These are phyloP conservation scores for Microdochium trichocladiopsis DNA, from an alignment of 2,329 filamentous ascomycete genomes.

Conservation along the genomic window DNA sequence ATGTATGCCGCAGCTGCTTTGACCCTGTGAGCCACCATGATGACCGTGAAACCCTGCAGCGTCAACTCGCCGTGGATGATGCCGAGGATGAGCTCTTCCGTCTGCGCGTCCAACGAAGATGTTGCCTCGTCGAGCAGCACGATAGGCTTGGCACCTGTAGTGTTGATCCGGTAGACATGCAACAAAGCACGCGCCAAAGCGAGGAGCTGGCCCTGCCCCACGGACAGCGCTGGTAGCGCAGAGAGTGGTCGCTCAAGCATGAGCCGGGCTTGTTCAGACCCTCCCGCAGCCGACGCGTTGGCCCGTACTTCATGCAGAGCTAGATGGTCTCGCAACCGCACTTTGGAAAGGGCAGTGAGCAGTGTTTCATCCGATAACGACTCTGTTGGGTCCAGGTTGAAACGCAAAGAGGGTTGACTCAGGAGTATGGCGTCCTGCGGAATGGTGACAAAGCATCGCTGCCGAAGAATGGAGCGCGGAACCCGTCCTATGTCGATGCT, in stretches of 20 bases:
- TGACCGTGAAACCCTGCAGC: slow-evolving; percentile 9
- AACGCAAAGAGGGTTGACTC: slow-evolving; percentile 8
- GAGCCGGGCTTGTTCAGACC: slow-evolving; percentile 27
- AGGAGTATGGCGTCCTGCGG: neutral
- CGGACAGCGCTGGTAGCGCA: slow-evolving; percentile 18
- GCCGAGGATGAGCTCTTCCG: neutral
- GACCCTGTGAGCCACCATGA: neutral
- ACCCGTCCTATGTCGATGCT: neutral
- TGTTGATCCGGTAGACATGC: neutral
- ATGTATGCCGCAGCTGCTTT: slow-evolving; percentile 13
- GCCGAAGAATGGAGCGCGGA: neutral
- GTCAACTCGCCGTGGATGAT: slow-evolving; percentile 5
- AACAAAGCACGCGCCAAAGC: slow-evolving; percentile 13
- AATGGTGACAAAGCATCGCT: slow-evolving; percentile 13
- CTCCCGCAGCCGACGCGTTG: slow-evolving; percentile 5
- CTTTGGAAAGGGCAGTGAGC: slow-evolving; percentile 2
- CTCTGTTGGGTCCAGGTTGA: neutral
- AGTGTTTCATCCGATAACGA: neutral
- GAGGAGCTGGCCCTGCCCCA: slow-evolving; percentile 14
- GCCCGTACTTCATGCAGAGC: slow-evolving; percentile 12
- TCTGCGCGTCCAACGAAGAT: neutral
- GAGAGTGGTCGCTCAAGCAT: slow-evolving; percentile 33
- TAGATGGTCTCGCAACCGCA: slow-evolving; percentile 10
- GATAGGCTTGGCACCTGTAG: slow-evolving; percentile 16
- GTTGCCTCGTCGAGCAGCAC: slow-evolving; percentile 6